Base-by-base conservation (phyloP, 2,329 filamentous ascomycete genomes). In the Monilinia vaccinii-corymbosi region DNA sequence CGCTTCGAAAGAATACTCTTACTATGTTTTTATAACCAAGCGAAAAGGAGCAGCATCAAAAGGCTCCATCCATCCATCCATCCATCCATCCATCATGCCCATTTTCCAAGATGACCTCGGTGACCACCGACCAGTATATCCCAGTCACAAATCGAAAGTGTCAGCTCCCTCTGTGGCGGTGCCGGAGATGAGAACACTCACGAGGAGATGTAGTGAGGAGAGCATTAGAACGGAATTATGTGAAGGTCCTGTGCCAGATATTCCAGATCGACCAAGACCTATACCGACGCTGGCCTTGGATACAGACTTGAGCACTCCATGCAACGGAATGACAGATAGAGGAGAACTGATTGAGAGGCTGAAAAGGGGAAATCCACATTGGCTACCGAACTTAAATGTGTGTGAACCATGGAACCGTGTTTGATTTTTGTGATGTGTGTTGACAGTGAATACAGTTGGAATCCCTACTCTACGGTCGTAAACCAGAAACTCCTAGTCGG, bases 291-390 rank as follows among this genome's bases (percentile, higher is more conserved):
- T 59, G 14, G 60, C n/a, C n/a, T 60, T 66, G 58, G 53, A 64
- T 38, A 56, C 63, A 14, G 51, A 36, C 36, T 65, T 66, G 45
- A 50, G 45, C 25, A 68, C 65, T 51, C 56, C 64, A 32, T 60
- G 50, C 42, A 60, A 63, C 62, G 64, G 58, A 51, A 68, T 63
- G 36, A 79, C 78, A 21, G 85, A 91, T 71, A 82, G 92, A 64
- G 84, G 84, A 60, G 87, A 92, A 73, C 77, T 96, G 67, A 97
- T 97, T 60, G 83, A 91, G 73, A 82, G 86, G 65, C 80, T 97
- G 66, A 97, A 97, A 76, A 84, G 82, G 72, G 85, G 84, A 73
- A 88, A 84, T 69, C 86, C 89, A 42, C 83, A 84, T 5, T 94
- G 89, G 89, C 77, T 86, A 44, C 81, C 84, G 32, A 83, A 79